Base-by-base conservation (phyloP, 768 basidiomycete genomes). In the Russula olivacea region DNA sequence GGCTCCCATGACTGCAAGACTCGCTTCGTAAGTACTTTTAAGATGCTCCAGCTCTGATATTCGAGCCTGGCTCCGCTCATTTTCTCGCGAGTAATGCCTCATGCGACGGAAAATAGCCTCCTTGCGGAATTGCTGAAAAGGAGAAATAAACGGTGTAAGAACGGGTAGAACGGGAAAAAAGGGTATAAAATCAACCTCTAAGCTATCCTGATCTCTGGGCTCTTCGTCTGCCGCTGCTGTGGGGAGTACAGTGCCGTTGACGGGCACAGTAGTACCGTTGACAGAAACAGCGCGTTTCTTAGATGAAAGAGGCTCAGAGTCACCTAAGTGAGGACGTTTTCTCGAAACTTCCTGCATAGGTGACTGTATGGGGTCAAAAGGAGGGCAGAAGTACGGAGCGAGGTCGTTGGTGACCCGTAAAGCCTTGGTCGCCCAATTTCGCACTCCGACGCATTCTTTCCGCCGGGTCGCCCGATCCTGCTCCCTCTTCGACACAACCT, bases 21-120 rank as follows among this genome's bases (percentile, higher is more conserved):
- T 84, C 3, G 85, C 84, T 71, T 91, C 87, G 68, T 84, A 87
- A 21, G 81, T 82, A 56, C 74, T 78, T 72, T 85, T 86, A 66
- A 84, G 80, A 63, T 78, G 78, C 71, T 91, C 87, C 34, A 93
- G 72, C 66, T 86, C 81, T 50, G 79, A 78, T 57, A 90, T 82
- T 59, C 81, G 81, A 68, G 75, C 72, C 70, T 82, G 79, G 64
- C 81, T 82, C 49, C 88, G 82, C 66, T 87, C 83, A 73, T 85
- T 78, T 76, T 91, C 86, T 64, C 88, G 82, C 59, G 85, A 83
- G 73, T 93, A 92, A 69, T 91, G 83, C 69, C 79, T 85, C 90
- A 93, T 92, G 62, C 89, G 79, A 45, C 91, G 81, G 73, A 84
- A 93, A 55, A 93, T 85, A 48, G 91, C 91, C 69, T 91, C 89